Conservation (phyloP, 208 protist genomes). For the Crithidia brevicula region DNA sequence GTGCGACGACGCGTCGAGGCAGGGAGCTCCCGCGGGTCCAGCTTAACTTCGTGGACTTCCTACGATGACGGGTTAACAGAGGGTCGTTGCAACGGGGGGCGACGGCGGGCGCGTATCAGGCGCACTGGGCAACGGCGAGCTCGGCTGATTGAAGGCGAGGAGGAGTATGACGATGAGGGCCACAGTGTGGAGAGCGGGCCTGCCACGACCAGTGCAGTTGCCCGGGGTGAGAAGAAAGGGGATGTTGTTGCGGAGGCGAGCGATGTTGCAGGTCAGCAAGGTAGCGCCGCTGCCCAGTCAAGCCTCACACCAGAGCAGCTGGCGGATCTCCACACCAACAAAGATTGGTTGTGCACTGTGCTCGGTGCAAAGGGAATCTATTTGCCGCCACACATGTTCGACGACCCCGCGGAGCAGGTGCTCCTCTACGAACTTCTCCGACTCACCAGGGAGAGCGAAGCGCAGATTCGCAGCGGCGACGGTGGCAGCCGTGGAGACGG, state of each 20-base stretch:
- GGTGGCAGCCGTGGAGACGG: not conserved
- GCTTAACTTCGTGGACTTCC: conserved; percentile 42
- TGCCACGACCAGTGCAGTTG: too few relatives aligned
- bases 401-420: conserved; percentile 38
- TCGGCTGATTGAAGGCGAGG: not conserved
- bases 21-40: conserved; percentile 29
- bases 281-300: not conserved
- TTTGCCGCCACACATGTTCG: conserved; percentile 41
- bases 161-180: not conserved
- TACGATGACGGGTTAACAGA: conserved; percentile 29
- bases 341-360: conserved; percentile 42
- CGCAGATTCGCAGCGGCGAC: not conserved
- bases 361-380: conserved; percentile 53
- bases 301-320: conserved; percentile 38
- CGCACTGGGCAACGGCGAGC: conserved; percentile 22
- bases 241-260: not conserved
- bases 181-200: not conserved
- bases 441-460: conserved; percentile 30
- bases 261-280: not conserved
- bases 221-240: not conserved
- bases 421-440: conserved; percentile 63
- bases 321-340: conserved; percentile 37
- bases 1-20: conserved; percentile 14
- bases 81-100: conserved; percentile 20
- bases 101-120: conserved; percentile 22